Conservation (phyloP, 108 stramenopile genomes). For the Conticribra weissflogii region DNA sequence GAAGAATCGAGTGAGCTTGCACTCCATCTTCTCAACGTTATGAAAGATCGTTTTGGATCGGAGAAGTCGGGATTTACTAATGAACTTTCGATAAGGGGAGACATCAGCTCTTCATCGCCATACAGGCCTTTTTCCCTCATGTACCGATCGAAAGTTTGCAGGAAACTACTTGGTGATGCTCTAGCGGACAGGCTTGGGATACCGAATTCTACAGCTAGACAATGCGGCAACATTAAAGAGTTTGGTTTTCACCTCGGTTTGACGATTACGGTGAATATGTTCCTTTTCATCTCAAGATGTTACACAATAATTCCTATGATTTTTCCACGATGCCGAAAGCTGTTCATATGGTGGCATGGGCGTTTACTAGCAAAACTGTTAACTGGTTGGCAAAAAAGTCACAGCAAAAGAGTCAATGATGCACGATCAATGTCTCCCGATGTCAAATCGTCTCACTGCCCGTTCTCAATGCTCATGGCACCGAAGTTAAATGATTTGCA, state of each 20-base stretch:
- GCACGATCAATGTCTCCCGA: constrained; percentile 9
- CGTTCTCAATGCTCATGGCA: neutral
- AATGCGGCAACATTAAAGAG: constrained; percentile 2
- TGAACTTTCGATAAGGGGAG: neutral
- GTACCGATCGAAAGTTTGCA: constrained; percentile 66
- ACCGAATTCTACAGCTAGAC: constrained; percentile 47
- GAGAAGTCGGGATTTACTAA: too few species aligned
- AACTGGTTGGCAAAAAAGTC: constrained; percentile 47
- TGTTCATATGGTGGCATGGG: constrained; percentile 46
- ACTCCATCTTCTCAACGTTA: constrained; percentile 62
- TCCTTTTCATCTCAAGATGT: constrained; percentile 46
- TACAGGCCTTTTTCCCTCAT: constrained; percentile 30
- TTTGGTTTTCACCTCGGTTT: constrained; percentile 3
- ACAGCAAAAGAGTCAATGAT: constrained; percentile 49
- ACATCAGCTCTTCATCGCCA: neutral
- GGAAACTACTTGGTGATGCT: constrained; percentile 70
- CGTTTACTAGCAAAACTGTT: constrained; percentile 38
- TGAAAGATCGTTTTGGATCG: constrained; percentile 35
- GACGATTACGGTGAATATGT: constrained; percentile 22
- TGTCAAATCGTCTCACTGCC: neutral
- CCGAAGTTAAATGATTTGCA: neutral
- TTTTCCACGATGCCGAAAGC: constrained; percentile 33
- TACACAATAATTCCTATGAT: constrained; percentile 54
- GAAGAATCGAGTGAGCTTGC: constrained; percentile 68
- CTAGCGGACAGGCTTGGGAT: constrained; percentile 69